Evolutionary conservation across 1,139 yeast genomes (phyloP).

Genomic region (Candida tetrigidarum): DNA sequence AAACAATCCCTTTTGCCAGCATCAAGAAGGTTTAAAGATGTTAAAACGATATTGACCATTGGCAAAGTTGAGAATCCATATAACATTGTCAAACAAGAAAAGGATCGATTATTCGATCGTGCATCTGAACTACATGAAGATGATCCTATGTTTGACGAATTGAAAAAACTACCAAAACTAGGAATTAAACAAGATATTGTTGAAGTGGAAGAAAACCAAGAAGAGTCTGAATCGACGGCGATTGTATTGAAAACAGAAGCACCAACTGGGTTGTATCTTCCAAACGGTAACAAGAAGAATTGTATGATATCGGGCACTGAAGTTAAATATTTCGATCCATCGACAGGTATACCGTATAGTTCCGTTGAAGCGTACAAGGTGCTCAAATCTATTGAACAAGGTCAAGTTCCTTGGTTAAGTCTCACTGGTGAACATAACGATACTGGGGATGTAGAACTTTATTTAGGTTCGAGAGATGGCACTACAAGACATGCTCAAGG

Average conservation of each 20-base stretch:
- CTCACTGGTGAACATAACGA: conserved; percentile 42
- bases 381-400: conserved; percentile 68
- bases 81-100: conserved; percentile 33
- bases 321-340: conserved; percentile 87
- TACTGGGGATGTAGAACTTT: conserved; percentile 64
- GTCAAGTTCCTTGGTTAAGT: conserved; percentile 71
- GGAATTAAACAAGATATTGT: conserved; percentile 61
- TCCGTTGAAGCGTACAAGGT: conserved; percentile 79
- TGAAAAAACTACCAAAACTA: conserved; percentile 62
- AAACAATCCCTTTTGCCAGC: conserved; percentile 57
- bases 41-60: conserved; percentile 57
- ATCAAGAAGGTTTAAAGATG: conserved; percentile 55
- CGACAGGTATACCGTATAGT: conserved; percentile 82
- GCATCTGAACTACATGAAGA: conserved; percentile 41
- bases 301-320: conserved; percentile 82
- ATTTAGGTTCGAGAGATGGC: conserved; percentile 59
- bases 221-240: conserved; percentile 44
- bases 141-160: conserved; percentile 49
- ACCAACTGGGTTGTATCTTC: conserved; percentile 73
- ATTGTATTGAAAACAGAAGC: conserved; percentile 65
- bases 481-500: conserved; percentile 72
- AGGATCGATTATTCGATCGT: conserved; percentile 39
- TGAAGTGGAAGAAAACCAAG: conserved; percentile 44
- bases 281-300: conserved; percentile 68
- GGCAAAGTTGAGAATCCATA: conserved; percentile 50